Base-by-base conservation (phyloP, 192 early-diverging fungal species). In the Backusella circina region DNA sequence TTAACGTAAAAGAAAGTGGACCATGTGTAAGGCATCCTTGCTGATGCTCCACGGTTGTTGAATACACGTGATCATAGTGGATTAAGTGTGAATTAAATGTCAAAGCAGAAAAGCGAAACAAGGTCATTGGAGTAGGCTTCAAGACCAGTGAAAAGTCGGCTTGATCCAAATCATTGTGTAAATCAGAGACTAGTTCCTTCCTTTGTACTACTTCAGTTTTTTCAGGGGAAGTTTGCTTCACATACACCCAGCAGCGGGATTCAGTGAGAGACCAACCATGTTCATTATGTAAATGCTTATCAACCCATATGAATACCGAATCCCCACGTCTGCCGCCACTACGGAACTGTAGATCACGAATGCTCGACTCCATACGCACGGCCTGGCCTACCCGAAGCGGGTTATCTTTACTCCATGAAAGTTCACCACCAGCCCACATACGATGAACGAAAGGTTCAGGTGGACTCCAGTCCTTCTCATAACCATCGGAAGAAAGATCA, bases 351-450 rank as follows among this genome's bases (percentile, higher is more conserved):
- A 92, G 83, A 15, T 82, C 70, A 15, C 86, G 82, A 61, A 92
- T 79, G 26, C 76, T 83, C 23, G 90, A 88, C 54, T 75, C 85
- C 87, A 92, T 88, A 30, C 75, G 79, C 32, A 89, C 89, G 1
- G 87, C 65, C 51, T 93, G 81, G 16, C 92, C 91, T 13, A 92
- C 84, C 6, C 85, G 71, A 54, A 95, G 79, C 12, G 86, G 85
- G 67, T 95, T 93, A 1, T 54, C 73, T 21, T 77, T 69, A 50
- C 83, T 88, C 75, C 87, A 92, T 41, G 85, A 84, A 15, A 95
- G 83, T 26, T 85, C 77, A 9, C 93, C 95, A 16, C 96, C 95
- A 12, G 92, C 95, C 96, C 96, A 98, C 90, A 98, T 93, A 9
- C 96, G 89, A 47, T 89, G 89, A 16, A 84, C 70, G 75, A 90